A percentile compares a stretch with the other conserved stretches of the same genome.
These are phyloP conservation scores for Aspergillus haitiensis DNA, from an alignment of 495 filamentous ascomycete genomes.

Conservation along the genomic window DNA sequence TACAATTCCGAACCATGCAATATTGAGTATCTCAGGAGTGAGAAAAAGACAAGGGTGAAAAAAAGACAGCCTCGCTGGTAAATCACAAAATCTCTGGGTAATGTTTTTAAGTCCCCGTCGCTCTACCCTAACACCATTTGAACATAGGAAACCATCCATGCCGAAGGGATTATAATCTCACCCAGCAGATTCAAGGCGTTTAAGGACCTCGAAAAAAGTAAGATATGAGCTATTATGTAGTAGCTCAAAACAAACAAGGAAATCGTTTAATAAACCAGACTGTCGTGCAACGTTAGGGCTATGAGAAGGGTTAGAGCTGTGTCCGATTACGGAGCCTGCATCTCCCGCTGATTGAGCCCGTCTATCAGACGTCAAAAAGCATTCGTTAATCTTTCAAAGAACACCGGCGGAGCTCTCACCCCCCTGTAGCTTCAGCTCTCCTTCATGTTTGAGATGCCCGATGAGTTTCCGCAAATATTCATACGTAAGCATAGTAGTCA, in stretches of 20 bases:
- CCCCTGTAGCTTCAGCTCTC: constrained; percentile 37
- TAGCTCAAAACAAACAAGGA: background rate
- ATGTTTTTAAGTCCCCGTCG: constrained; percentile 9
- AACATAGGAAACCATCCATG: constrained; percentile 17
- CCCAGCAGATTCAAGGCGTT: background rate
- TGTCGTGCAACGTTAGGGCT: background rate
- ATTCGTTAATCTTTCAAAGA: constrained; percentile 11
- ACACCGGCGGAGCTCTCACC: constrained; percentile 25
- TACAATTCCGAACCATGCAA: constrained; percentile 16
- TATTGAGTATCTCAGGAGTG: constrained; percentile 1
- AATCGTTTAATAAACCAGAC: background rate
- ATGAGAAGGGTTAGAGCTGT: background rate
- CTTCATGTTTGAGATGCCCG: constrained; percentile 51
- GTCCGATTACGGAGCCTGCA: background rate
- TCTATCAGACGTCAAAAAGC: background rate
- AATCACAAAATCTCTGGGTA: constrained; percentile 13
- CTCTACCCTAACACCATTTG: constrained; percentile 19
- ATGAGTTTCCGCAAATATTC: constrained; percentile 74
- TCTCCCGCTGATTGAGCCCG: background rate
- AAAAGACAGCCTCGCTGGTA: constrained; percentile 12
- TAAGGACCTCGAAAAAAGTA: background rate
- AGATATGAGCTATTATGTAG: constrained; percentile 3
- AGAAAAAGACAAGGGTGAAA: constrained; percentile 11
- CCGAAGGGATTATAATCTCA: constrained; percentile 2
- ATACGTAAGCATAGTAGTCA: constrained; percentile 97